Evolutionary conservation across 2,329 filamentous ascomycete genomes (phyloP).

Genomic region (Ophiocordyceps camponoti-leonardi): DNA sequence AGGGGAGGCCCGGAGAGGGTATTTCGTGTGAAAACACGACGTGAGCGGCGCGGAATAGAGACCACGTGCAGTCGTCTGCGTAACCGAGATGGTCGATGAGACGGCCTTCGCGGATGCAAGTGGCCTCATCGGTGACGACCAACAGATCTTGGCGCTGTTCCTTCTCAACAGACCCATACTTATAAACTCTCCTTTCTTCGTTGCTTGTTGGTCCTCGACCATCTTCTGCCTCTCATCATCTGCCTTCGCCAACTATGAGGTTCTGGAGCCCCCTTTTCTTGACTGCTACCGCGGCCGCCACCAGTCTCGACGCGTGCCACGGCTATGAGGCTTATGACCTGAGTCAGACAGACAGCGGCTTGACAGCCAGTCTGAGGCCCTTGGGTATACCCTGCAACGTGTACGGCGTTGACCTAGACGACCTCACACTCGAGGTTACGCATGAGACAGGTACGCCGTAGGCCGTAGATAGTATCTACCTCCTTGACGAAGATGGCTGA

Average conservation of each 20-base stretch:
- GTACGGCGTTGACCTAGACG: conserved; percentile 59
- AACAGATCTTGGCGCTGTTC: background rate
- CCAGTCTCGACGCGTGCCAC: conserved; percentile 32
- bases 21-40: background rate
- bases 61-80: background rate
- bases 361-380: conserved; percentile 54
- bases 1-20: too few species aligned
- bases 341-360: conserved; percentile 27
- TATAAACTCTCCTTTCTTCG: background rate
- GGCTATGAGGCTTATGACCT: conserved; percentile 52
- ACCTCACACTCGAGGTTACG: conserved; percentile 44
- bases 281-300: background rate
- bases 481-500: background rate
- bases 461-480: background rate
- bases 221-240: background rate
- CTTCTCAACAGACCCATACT: background rate
- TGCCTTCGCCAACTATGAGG: background rate
- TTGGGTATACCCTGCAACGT: conserved; percentile 57
- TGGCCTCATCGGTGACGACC: background rate
- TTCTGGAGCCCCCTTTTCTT: background rate
- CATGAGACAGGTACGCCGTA: conserved; percentile 21
- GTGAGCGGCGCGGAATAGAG: background rate
- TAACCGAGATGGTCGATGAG: background rate
- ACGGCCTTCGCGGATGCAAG: background rate
- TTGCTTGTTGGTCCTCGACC: background rate